phyloP scores from a whole-genome alignment of 352 stramenopile species.

The Phytophthora macrochlamydospora region DNA sequence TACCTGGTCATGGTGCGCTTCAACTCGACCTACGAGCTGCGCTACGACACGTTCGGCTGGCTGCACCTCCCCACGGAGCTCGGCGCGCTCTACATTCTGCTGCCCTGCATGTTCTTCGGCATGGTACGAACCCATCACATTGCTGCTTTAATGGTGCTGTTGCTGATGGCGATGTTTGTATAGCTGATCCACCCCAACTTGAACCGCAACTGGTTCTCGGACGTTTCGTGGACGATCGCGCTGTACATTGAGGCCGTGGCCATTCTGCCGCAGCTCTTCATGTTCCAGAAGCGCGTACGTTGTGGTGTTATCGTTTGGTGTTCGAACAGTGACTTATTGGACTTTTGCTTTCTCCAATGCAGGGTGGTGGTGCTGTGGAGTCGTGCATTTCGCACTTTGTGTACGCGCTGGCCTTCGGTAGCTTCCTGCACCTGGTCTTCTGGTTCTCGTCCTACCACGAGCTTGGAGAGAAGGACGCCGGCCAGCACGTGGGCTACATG shows the following conservation, averaged over 20 bases:
- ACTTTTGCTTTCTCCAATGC: conserved; percentile 1
- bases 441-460: conserved; percentile 99
- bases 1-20: conserved; percentile 93
- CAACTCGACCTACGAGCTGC: conserved; percentile 95
- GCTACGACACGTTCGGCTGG: conserved; percentile 96
- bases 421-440: conserved; percentile 97
- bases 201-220: conserved; percentile 97
- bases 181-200: conserved; percentile 95
- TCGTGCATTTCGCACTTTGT: conserved; percentile 97
- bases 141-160: background rate
- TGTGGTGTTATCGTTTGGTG: background rate
- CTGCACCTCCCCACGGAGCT: conserved; percentile 86
- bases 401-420: conserved; percentile 94
- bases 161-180: background rate
- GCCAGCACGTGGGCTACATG: conserved; percentile 92
- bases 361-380: conserved; percentile 94
- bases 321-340: conserved; percentile 5
- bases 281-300: conserved; percentile 97
- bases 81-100: conserved; percentile 81
- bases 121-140: conserved; percentile 51
- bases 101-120: conserved; percentile 89
- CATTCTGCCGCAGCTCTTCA: conserved; percentile 98
- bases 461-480: conserved; percentile 92
- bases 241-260: conserved; percentile 97
- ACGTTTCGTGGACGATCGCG: conserved; percentile 97